Percentiles rank a stretch among this genome's conserved stretches.
phyloP scores from a whole-genome alignment of 805 yeast species.

The Lipomyces spencermartinsiae region DNA sequence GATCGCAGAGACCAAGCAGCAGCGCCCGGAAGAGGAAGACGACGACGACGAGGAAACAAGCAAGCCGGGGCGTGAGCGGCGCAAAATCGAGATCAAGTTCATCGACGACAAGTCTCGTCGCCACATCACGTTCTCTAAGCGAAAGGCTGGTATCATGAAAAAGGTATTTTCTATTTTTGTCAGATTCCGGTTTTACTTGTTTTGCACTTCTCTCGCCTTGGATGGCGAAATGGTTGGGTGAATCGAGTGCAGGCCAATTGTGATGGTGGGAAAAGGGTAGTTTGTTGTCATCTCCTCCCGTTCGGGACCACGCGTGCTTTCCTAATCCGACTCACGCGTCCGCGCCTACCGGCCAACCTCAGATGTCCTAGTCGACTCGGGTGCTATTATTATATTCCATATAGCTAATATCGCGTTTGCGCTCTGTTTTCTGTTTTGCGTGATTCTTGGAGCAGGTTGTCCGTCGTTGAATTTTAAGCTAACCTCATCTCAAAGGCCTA shows the following conservation, averaged over 20 bases:
- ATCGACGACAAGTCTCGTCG: constrained; percentile 97
- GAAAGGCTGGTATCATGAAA: constrained; percentile 99
- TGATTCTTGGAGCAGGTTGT: not conserved
- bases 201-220: not conserved
- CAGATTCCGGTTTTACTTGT: constrained; percentile 7
- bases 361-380: not conserved
- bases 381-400: not conserved
- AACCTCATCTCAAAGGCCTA: constrained; percentile 64
- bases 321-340: constrained; percentile 29
- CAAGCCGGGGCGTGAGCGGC: constrained; percentile 59
- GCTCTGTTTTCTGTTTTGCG: not conserved
- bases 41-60: constrained; percentile 56
- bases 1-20: constrained; percentile 17
- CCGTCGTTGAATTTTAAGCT: not conserved
- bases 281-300: constrained; percentile 15
- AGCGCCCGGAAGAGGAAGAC: constrained; percentile 49
- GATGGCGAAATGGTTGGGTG: not conserved
- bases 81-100: constrained; percentile 96
- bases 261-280: not conserved
- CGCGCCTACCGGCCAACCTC: not conserved
- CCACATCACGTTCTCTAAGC: constrained; percentile 95
- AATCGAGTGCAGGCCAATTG: not conserved
- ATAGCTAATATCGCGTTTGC: not conserved
- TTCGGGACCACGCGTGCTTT: constrained; percentile 25
- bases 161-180: constrained; percentile 49